Base-by-base conservation (phyloP, 2,329 filamentous ascomycete species). In the Rhexocercosporidium sp. region DNA sequence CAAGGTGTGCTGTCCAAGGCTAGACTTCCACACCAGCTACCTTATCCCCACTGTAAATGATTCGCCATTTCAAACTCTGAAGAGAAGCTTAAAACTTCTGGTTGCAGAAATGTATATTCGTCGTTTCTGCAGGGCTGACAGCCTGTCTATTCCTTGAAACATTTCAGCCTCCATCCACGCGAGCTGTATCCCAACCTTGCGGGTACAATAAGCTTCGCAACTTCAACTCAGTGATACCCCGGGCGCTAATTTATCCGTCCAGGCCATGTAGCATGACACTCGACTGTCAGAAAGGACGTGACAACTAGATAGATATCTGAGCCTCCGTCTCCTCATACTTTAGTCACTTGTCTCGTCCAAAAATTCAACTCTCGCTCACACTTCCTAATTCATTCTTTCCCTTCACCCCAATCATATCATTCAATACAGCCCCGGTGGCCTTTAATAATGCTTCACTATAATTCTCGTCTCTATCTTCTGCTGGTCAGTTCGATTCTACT, bases 381-480 rank as follows among this genome's bases (percentile, higher is more conserved):
- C 20, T 39, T 37, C 20, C 11, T 9, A 18, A 37, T 22, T 37
- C n/a, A 54, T 56, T 37, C 53, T 14, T 37, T 56, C 7, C 20
- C 14, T 57, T 27, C 20, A 16, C 25, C 25, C 16, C 31, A 37
- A 56, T n/a, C 37, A 31, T 57, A 41, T 39, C 31, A 25, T 57
- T 57, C 34, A 18, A n/a, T 57, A 57, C n/a, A 41, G 54, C 54
- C 54, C 54, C 20, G 54, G 54, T 57, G 54, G 54, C 54, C 20
- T 57, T 57, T 57, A 57, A 57, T 57, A 57, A 57, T 57, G 54
- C 34, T 57, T 37, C 34, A 18, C 20, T 57, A 6, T 57, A 57
- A 57, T 57, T 16, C n/a, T 41, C 54, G 34, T 25, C 9, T 41
- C 3, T 20, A 20, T 57, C 9, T 57, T 37, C 54, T 57, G 54